A percentile compares a stretch with the other conserved stretches of the same genome.
These are phyloP conservation scores for Penicillium expansum DNA, from an alignment of 2,329 filamentous ascomycete species.

Conservation along the genomic window DNA sequence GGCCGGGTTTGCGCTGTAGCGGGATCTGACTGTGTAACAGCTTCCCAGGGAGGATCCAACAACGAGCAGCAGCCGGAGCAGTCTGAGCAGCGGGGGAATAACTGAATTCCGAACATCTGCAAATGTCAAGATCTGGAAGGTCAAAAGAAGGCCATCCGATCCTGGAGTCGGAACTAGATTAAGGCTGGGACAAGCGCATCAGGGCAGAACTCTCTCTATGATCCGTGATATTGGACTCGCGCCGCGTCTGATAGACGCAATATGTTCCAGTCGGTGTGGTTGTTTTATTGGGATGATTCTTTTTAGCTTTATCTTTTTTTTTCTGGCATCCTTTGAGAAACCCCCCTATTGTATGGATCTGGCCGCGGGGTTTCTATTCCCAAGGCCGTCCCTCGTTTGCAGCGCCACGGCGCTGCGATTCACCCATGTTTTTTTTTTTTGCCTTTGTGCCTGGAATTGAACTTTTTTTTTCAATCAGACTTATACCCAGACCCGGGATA, in stretches of 20 bases:
- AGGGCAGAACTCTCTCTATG: neutral
- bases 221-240: constrained; percentile 8
- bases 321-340: constrained; percentile 1
- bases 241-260: constrained; percentile 12
- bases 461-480: neutral
- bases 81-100: constrained; percentile 10
- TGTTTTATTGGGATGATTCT: constrained; percentile 2
- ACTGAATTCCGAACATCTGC: constrained; percentile 4
- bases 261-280: constrained; percentile 1
- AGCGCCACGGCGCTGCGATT: constrained; percentile 14
- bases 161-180: neutral
- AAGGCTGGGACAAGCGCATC: neutral
- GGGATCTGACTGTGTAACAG: constrained; percentile 17
- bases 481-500: neutral
- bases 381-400: constrained; percentile 11
- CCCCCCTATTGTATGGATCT: constrained; percentile 9
- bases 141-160: neutral
- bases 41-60: constrained; percentile 12
- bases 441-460: constrained; percentile 7
- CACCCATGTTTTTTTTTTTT: neutral
- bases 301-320: neutral
- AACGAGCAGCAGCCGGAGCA: constrained; percentile 6
- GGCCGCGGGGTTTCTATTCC: neutral
- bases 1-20: constrained; percentile 3
- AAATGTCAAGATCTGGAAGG: neutral